phyloP scores from a whole-genome alignment of 768 basidiomycete species.

The Panaeolus cyanescens region DNA sequence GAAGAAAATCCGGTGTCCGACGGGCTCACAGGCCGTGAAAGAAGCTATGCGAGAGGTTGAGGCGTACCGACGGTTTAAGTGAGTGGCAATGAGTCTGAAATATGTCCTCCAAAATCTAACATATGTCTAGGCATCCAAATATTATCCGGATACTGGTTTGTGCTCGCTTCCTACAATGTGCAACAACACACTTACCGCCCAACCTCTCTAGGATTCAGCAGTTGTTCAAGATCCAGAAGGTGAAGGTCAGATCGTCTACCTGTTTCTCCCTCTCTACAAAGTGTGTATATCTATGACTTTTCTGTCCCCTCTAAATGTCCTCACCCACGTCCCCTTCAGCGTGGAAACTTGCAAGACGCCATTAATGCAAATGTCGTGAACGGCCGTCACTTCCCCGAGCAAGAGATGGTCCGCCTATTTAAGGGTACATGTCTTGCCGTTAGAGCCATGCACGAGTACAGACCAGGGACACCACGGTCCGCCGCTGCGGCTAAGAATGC shows the following conservation, averaged over 20 bases:
- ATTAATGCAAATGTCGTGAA: slow-evolving; percentile 88
- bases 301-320: not conserved
- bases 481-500: slow-evolving; percentile 28
- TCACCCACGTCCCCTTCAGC: slow-evolving; percentile 37
- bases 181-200: not conserved
- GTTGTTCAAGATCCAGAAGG: slow-evolving; percentile 93
- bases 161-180: not conserved
- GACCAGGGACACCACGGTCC: slow-evolving; percentile 48
- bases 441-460: slow-evolving; percentile 91
- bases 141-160: slow-evolving; percentile 90
- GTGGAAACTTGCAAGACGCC: slow-evolving; percentile 93
- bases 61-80: slow-evolving; percentile 94
- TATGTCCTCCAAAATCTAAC: not conserved
- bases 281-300: slow-evolving; percentile 35
- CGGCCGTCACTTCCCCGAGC: slow-evolving; percentile 81
- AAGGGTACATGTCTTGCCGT: slow-evolving; percentile 94
- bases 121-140: slow-evolving; percentile 75
- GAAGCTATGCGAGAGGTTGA: slow-evolving; percentile 90
- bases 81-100: slow-evolving; percentile 29
- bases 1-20: slow-evolving; percentile 95
- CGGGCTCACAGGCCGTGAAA: slow-evolving; percentile 83
- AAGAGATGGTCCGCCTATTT: slow-evolving; percentile 87
- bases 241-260: slow-evolving; percentile 93
- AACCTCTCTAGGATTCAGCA: slow-evolving; percentile 72
- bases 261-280: slow-evolving; percentile 94